A percentile compares a stretch with the other conserved stretches of the same genome.
Conservation (phyloP, 176 grass and related monocot species). For the Aegilops speltoides region DNA sequence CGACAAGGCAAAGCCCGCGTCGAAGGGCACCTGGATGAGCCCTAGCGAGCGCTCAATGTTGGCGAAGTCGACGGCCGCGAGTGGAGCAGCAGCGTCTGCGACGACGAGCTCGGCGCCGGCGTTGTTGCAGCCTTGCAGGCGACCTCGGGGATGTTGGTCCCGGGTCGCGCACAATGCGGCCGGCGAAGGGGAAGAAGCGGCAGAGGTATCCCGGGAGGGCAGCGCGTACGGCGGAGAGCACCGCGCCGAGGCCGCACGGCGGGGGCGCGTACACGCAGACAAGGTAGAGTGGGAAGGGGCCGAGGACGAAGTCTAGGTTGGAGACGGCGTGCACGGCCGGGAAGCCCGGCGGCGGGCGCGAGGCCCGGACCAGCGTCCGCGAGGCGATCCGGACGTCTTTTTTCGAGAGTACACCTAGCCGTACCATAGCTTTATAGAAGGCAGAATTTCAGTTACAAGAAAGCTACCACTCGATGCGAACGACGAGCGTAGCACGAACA, state of each 20-base stretch:
- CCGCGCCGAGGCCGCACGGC: slow-evolving; percentile 22
- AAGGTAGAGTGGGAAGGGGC: slow-evolving; percentile 43
- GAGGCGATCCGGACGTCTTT: slow-evolving; percentile 23
- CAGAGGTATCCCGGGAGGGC: slow-evolving; percentile 45
- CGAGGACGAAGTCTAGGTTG: slow-evolving; percentile 63
- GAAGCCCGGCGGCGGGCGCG: slow-evolving; percentile 24
- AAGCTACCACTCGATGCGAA: no score
- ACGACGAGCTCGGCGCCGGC: slow-evolving; percentile 76
- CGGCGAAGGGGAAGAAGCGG: slow-evolving; percentile 50
- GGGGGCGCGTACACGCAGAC: slow-evolving; percentile 35
- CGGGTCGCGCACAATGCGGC: slow-evolving; percentile 32
- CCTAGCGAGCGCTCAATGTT: slow-evolving; percentile 38
- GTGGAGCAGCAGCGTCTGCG: slow-evolving; percentile 41
- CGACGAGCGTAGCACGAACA: no score
- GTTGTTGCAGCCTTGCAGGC: slow-evolving; percentile 50
- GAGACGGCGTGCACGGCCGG: slow-evolving; percentile 42
- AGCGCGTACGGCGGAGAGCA: slow-evolving; percentile 27
- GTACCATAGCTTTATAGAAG: no score
- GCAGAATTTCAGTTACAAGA: no score
- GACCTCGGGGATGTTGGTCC: slow-evolving; percentile 35
- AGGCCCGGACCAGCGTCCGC: slow-evolving; percentile 39
- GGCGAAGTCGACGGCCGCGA: slow-evolving; percentile 50
- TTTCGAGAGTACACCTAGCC: no score
- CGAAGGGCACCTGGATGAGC: slow-evolving; percentile 52
- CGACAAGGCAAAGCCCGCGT: slow-evolving; percentile 39